Percentiles rank a stretch among this genome's conserved stretches.
phyloP scores from a whole-genome alignment of 2,329 filamentous ascomycete species.

The Aspergillus sp. region DNA sequence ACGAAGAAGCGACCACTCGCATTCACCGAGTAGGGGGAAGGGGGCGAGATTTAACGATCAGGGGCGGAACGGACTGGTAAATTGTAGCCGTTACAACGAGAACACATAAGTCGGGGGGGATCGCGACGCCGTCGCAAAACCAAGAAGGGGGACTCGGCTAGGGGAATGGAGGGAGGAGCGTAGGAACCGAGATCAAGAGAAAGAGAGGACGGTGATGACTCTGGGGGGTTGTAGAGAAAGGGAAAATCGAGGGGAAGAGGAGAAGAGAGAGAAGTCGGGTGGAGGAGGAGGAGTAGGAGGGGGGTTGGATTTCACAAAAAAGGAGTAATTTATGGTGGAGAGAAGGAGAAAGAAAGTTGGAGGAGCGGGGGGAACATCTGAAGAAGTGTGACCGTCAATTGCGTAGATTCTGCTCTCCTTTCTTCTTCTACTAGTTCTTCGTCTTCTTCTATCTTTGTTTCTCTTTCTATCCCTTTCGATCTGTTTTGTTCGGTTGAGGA shows the following conservation, averaged over 20 bases:
- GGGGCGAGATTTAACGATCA: constrained; percentile 13
- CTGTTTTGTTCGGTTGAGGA: not conserved
- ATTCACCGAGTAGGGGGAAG: not conserved
- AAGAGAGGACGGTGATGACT: constrained; percentile 7
- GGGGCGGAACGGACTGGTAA: constrained; percentile 11
- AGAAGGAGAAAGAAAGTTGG: not conserved
- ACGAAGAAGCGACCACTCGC: not conserved
- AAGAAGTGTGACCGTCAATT: no score
- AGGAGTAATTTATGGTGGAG: not conserved
- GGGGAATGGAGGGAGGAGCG: not conserved
- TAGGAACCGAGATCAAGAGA: constrained; percentile 6
- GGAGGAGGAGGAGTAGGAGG: constrained; percentile 10
- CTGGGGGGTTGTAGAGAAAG: constrained; percentile 6
- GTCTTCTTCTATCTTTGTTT: not conserved
- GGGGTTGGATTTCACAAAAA: constrained; percentile 3
- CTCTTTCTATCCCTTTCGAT: not conserved
- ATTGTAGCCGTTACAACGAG: constrained; percentile 11
- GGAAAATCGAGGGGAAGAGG: constrained; percentile 11
- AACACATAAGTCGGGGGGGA: constrained; percentile 18
- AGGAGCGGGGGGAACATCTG: no score
- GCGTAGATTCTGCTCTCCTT: not conserved
- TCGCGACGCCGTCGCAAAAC: constrained; percentile 20
- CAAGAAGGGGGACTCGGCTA: constrained; percentile 1
- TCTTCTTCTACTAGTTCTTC: not conserved
- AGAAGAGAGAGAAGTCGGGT: constrained; percentile 17